Evolutionary conservation across 2,329 filamentous ascomycete species (phyloP).

Genomic region (Cryphonectria carpinicola): DNA sequence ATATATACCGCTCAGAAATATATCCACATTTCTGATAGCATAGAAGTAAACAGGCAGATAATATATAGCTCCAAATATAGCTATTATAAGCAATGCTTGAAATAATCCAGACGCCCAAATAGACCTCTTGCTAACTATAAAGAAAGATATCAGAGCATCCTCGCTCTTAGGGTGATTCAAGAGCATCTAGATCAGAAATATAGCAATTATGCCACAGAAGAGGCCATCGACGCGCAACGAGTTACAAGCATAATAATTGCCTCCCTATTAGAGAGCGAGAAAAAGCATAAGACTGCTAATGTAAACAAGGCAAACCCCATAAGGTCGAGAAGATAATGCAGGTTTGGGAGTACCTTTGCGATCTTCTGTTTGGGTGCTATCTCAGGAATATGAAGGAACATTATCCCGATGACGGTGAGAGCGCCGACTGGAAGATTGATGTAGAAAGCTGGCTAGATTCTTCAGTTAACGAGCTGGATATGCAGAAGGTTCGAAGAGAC

Average conservation of each 20-base stretch:
- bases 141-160: slow-evolving; percentile 35
- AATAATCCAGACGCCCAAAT: slow-evolving; percentile 25
- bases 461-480: too few relatives aligned
- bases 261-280: slow-evolving; percentile 51
- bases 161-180: slow-evolving; percentile 45
- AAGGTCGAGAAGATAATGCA: slow-evolving; percentile 41
- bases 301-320: slow-evolving; percentile 49
- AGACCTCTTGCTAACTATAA: slow-evolving; percentile 30
- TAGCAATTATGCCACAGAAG: slow-evolving; percentile 36
- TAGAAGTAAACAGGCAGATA: slow-evolving; percentile 46
- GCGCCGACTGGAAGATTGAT: slow-evolving; percentile 51
- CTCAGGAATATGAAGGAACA: slow-evolving; percentile 42
- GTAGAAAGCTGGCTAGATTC: slow-evolving; percentile 42
- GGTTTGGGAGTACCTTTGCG: not conserved
- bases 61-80: slow-evolving; percentile 33
- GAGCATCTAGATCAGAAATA: slow-evolving; percentile 38
- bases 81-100: slow-evolving; percentile 33
- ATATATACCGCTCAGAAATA: slow-evolving; percentile 41
- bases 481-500: slow-evolving; percentile 16
- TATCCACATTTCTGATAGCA: slow-evolving; percentile 36
- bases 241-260: slow-evolving; percentile 44
- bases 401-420: slow-evolving; percentile 35
- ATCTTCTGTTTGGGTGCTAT: slow-evolving; percentile 12
- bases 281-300: slow-evolving; percentile 46
- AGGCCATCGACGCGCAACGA: slow-evolving; percentile 45